Evolutionary conservation across 1,284 basidiomycete species (phyloP), one percentile per base, ranked within the genome.

Genomic region (Cutaneotrichosporon dermatis): DNA sequence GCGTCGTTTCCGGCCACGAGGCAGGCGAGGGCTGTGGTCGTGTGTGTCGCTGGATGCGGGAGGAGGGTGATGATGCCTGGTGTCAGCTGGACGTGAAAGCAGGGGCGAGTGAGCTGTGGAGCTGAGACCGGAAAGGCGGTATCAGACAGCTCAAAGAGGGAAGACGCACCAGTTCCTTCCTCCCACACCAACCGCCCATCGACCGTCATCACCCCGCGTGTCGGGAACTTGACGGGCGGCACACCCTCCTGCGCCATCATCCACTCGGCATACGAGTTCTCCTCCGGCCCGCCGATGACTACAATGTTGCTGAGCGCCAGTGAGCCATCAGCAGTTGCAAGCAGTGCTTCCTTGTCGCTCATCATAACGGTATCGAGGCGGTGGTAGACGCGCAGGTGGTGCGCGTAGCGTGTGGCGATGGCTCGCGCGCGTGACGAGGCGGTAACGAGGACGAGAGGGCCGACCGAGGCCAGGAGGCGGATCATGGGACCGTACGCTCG

Each of bases 341-440:
- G 52, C 25, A 80, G 58, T 1, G 80, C 82, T 45, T 83, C 81
- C 3, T 72, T 57, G 60, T 83, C 81, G 9, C 68, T 65, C 39
- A 88, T 58, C 44, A 92, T 84, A 49, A 84, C 82, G 0, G 82
- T 73, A 64, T 90, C 88, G 33, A 92, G 74, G 60, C 84, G 82
- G 69, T 89, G 87, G 74, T 88, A 90, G 0, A 84, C 71, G 46
- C 84, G 77, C 11, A 92, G 77, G 61, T 85, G 83, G 67, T 90
- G 84, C 3, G 86, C 84, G 51, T 92, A 78, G 4, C 89, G 81
- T 4, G 81, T 70, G 1, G 88, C 89, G 6, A 85, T 69, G 2
- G 25, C 25, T 3, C 25, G 25, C 25, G 77, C 73, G 1, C 40
- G 58, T 0, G 40, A 35, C 4, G 34, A 12, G 6, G 34, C n/a